Percentiles rank a stretch among this genome's conserved stretches.
Evolutionary conservation across 1,139 yeast species (phyloP).

Genomic region (Suhomyces kunorum): DNA sequence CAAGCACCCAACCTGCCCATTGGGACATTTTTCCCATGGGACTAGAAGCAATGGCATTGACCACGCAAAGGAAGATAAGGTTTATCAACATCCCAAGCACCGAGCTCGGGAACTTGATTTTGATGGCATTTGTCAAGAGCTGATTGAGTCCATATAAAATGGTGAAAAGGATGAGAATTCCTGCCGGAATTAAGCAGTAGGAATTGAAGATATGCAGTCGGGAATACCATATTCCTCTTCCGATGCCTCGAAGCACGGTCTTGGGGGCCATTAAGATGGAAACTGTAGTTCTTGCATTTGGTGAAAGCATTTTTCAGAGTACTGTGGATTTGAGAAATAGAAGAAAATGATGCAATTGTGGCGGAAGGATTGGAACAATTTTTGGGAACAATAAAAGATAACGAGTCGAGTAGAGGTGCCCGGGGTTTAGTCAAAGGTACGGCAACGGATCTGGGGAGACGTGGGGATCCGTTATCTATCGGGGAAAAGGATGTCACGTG

Average conservation of each 20-base stretch:
- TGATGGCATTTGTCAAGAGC: slow-evolving; percentile 47
- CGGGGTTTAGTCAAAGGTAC: neutral
- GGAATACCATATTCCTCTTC: slow-evolving; percentile 33
- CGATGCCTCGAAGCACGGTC: slow-evolving; percentile 18
- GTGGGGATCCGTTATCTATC: neutral
- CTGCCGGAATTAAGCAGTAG: slow-evolving; percentile 39
- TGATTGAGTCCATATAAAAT: slow-evolving; percentile 67
- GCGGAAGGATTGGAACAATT: neutral
- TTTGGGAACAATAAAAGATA: neutral
- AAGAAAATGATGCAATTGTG: too few species aligned
- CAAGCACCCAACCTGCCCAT: slow-evolving; percentile 34
- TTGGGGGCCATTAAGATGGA: neutral
- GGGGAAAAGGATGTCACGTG: neutral
- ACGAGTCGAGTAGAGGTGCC: neutral
- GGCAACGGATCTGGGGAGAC: neutral
- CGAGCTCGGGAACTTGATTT: slow-evolving; percentile 69
- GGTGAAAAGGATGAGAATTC: slow-evolving; percentile 33
- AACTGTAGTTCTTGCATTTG: neutral
- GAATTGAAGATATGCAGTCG: slow-evolving; percentile 33
- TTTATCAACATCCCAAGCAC: slow-evolving; percentile 73
- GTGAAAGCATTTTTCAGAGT: too few species aligned
- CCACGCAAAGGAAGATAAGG: slow-evolving; percentile 48
- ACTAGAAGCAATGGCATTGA: slow-evolving; percentile 23
- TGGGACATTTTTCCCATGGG: slow-evolving; percentile 26
- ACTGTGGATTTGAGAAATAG: too few species aligned